A percentile compares a stretch with the other conserved stretches of the same genome.
These are phyloP conservation scores for Phylloboletellus chloephorus DNA, from an alignment of 1,284 basidiomycete genomes.

Conservation along the genomic window DNA sequence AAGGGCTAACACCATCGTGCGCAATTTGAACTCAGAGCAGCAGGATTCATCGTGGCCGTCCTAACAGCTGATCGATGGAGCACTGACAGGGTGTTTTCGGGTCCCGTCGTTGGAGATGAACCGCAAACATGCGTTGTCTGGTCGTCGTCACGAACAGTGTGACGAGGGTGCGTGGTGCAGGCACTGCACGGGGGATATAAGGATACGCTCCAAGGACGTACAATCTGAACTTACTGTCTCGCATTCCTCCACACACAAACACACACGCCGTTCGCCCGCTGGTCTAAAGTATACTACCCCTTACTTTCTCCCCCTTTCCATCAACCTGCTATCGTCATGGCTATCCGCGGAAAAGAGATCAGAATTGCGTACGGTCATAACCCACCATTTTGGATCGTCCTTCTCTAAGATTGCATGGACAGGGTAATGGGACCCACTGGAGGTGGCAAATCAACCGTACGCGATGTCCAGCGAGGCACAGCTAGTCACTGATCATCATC, in stretches of 20 bases:
- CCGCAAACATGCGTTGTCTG: conserved; percentile 16
- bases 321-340: conserved; percentile 18
- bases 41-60: conserved; percentile 27
- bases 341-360: conserved; percentile 28
- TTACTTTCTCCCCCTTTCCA: not conserved
- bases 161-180: conserved; percentile 14
- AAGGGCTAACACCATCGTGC: conserved; percentile 2
- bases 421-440: conserved; percentile 44
- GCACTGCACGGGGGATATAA: conserved; percentile 18
- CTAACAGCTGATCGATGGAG: conserved; percentile 28
- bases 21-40: conserved; percentile 7
- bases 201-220: not conserved
- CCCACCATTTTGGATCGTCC: not conserved
- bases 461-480: conserved; percentile 9
- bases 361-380: conserved; percentile 28
- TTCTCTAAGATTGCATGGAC: conserved; percentile 10
- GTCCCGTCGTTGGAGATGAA: not conserved
- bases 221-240: conserved; percentile 5
- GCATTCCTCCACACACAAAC: not conserved
- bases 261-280: not conserved
- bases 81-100: conserved; percentile 17
- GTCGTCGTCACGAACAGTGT: conserved; percentile 12
- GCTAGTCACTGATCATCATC: conserved; percentile 4
- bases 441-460: conserved; percentile 41
- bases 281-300: not conserved